These are phyloP conservation scores for Cordyceps tenuipes DNA, from an alignment of 2,329 filamentous ascomycete genomes.

Conservation along the genomic window DNA sequence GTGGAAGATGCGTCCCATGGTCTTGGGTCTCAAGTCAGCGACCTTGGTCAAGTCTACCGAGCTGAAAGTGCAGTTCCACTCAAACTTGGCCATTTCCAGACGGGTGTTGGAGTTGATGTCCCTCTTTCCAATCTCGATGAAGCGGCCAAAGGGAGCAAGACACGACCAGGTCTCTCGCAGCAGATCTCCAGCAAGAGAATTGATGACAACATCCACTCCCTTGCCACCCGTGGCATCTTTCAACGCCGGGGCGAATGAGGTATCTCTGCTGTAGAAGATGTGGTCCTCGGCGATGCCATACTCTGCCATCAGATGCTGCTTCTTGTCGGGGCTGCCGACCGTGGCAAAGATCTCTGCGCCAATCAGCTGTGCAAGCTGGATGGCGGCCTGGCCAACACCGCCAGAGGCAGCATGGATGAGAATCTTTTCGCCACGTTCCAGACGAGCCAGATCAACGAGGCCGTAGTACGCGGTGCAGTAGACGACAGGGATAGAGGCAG, in stretches of 20 bases:
- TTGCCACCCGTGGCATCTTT: conserved; percentile 27
- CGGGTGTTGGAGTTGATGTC: conserved; percentile 32
- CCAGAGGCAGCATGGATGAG: conserved; percentile 32
- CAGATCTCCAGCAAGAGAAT: conserved; percentile 35
- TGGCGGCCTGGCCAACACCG: conserved; percentile 31
- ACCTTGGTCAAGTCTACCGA: conserved; percentile 38
- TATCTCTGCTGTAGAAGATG: conserved; percentile 22
- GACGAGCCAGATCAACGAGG: conserved; percentile 29
- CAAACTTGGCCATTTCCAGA: conserved; percentile 42
- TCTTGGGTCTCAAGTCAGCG: conserved; percentile 31
- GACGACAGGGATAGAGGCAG: conserved; percentile 31
- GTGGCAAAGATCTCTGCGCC: conserved; percentile 36
- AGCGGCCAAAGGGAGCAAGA: conserved; percentile 35
- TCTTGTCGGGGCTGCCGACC: conserved; percentile 30
- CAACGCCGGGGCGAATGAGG: conserved; percentile 18
- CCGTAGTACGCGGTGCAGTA: conserved; percentile 34
- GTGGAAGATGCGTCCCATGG: conserved; percentile 30
- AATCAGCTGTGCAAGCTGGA: conserved; percentile 28
- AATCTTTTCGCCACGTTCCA: conserved; percentile 30
- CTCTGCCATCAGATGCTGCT: conserved; percentile 26
- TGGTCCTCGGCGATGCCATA: conserved; percentile 29
- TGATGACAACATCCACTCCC: conserved; percentile 64
- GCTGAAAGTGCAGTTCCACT: conserved; percentile 37
- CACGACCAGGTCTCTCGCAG: conserved; percentile 35
- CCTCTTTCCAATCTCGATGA: conserved; percentile 36